Base-by-base conservation (phyloP, 1,139 yeast genomes). In the Pichia sp. region DNA sequence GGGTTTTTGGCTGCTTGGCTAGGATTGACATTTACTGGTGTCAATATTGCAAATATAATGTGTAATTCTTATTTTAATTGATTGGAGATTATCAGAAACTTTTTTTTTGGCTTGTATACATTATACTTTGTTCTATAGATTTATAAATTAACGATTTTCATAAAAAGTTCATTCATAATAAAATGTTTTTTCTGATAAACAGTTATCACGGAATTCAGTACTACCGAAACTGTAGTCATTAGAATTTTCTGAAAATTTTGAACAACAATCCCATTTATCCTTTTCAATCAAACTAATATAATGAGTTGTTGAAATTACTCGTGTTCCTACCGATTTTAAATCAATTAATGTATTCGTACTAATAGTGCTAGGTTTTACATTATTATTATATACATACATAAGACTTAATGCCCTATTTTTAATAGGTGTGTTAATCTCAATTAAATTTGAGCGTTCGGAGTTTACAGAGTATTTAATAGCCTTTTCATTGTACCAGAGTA, bases 41-140 rank as follows among this genome's bases (percentile, higher is more conserved):
- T 83, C 59, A 85, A 86, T 53, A 72, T 85, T 42, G 86, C 89
- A 5, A 72, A 72, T 47, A 69, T 71, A 33, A 79, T 83, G 86
- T 77, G 82, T 15, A 73, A 73, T 43, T 66, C 74, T 26, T 86
- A 85, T 60, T 84, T 85, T 53, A 65, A 66, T 47, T 72, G 55
- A 48, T 19, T 5, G 18, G 2, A n/a, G n/a, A n/a, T n/a, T n/a
- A n/a, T n/a, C n/a, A n/a, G 20, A 18, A 18, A 11, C 10, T 28
- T 28, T 10, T 11, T 28, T 18, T 10, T 11, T 10, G 1, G 16
- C 18, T 28, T 29, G 15, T 29, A 13, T 29, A 29, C 15, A 29
- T n/a, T n/a, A 8, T 19, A 19, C 3, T 19, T 19, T 29, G 15
- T 19, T 29, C 7, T 29, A 29, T 29, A 29, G 23, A 29, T 29